Evolutionary conservation across 108 stramenopile species (phyloP), one percentile per base, ranked within the genome.

Genomic region (Nitzschia palea): DNA sequence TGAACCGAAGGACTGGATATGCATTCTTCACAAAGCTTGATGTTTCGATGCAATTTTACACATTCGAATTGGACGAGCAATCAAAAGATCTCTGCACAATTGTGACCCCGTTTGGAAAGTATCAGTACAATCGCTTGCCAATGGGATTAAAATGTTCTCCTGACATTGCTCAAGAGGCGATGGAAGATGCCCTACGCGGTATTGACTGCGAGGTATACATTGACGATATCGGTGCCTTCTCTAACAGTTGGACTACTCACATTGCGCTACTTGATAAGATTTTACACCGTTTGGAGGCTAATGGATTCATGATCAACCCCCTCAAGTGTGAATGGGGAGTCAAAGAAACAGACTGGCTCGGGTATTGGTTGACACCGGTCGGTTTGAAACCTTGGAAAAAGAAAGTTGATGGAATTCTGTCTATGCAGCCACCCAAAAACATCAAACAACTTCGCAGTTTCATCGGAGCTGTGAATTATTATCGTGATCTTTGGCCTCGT

Each of bases 121-220:
- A 54, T 55, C 47, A 54, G 15, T 86, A 86, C 40, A 52, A 52
- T 4, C 29, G 80, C 3, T 34, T 85, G 4, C 79, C 83, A 22
- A 84, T 84, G 83, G 83, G 83, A 0, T 17, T 80, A 3, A 68
- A 63, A 50, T 51, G 69, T 34, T 53, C 76, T n/a, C 81, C 85
- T 42, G 79, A 82, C 65, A 55, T 82, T 50, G 75, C 65, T 17
- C 82, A 83, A 53, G 48, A 66, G 43, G 53, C 62, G 4, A 80
- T 84, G 68, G 73, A 77, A 60, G 36, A 58, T 48, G n/a, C 80
- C 3, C 45, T 80, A 4, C 18, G 55, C 2, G 66, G 44, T 32
- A 20, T 40, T 12, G 74, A 70, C 3, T 31, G 40, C 30, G 74
- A 78, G 30, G 44, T 68, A 12, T 87, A 79, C 53, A 63, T 83